Evolutionary conservation across 2,329 filamentous ascomycete species (phyloP).

Genomic region (Ramichloridium luteum): DNA sequence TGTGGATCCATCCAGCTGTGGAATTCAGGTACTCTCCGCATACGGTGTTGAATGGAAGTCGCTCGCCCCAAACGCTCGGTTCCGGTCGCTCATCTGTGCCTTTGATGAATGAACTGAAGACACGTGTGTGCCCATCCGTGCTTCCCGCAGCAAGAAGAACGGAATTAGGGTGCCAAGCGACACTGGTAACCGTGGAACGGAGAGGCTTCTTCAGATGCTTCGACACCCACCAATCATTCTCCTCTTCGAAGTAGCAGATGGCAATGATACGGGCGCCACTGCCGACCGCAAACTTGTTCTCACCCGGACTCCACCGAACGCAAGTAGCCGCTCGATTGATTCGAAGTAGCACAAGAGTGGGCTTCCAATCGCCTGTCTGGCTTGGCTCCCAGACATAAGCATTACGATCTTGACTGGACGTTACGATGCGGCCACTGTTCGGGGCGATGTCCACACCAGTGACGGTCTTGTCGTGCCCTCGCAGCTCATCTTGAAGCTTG

Average conservation of each 20-base stretch:
- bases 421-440: constrained; percentile 82
- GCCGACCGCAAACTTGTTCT: constrained; percentile 94
- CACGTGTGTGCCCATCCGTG: constrained; percentile 91
- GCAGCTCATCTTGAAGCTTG: constrained; percentile 84
- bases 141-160: constrained; percentile 88
- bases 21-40: constrained; percentile 95
- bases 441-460: constrained; percentile 94
- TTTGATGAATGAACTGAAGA: constrained; percentile 94
- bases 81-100: constrained; percentile 78
- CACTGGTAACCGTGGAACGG: constrained; percentile 86
- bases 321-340: constrained; percentile 96
- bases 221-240: constrained; percentile 99
- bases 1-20: constrained; percentile 92
- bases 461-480: constrained; percentile 92
- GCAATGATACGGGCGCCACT: constrained; percentile 92
- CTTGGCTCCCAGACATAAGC: constrained; percentile 96
- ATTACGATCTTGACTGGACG: constrained; percentile 96
- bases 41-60: constrained; percentile 93
- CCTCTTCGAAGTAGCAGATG: constrained; percentile 96
- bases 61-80: constrained; percentile 83
- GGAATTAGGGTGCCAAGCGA: constrained; percentile 95
- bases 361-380: constrained; percentile 86
- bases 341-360: constrained; percentile 87
- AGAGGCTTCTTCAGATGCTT: constrained; percentile 99
- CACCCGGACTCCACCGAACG: constrained; percentile 91